Conservation (phyloP, 139 green algal genomes). For the Microglena sp. region DNA sequence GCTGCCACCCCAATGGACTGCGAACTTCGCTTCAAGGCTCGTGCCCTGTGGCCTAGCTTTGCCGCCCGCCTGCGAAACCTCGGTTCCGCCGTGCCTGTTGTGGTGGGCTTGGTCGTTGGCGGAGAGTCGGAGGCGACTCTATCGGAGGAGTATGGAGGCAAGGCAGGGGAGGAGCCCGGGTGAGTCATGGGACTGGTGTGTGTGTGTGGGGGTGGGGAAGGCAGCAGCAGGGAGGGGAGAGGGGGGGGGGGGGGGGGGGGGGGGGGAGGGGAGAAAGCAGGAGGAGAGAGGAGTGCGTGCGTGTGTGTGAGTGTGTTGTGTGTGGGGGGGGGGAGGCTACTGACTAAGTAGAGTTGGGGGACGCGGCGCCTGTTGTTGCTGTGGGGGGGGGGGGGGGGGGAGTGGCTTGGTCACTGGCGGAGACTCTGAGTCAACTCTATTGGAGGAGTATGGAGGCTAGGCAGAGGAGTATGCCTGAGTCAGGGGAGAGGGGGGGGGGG, state of each 20-base stretch:
- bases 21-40: slow-evolving; percentile 22
- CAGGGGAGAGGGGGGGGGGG: too few species aligned
- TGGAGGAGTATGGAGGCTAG: too few species aligned
- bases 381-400: too few species aligned
- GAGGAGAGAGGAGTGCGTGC: background rate
- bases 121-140: slow-evolving; percentile 22
- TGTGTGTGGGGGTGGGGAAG: background rate
- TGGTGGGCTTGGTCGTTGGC: slow-evolving; percentile 6
- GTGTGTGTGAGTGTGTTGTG: background rate
- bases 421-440: too few species aligned
- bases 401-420: too few species aligned
- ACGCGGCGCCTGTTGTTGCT: too few species aligned
- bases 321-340: background rate
- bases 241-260: background rate
- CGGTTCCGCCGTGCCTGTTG: slow-evolving; percentile 16
- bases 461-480: too few species aligned
- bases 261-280: background rate
- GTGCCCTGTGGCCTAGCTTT: slow-evolving; percentile 21
- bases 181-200: background rate
- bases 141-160: slow-evolving; percentile 20
- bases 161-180: slow-evolving; percentile 7
- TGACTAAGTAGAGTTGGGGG: too few species aligned
- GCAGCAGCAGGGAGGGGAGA: background rate
- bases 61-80: slow-evolving; percentile 17
- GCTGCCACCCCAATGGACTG: slow-evolving; percentile 13